Conservation (phyloP, 305 asterid species). For the Fraxinus velutina region DNA sequence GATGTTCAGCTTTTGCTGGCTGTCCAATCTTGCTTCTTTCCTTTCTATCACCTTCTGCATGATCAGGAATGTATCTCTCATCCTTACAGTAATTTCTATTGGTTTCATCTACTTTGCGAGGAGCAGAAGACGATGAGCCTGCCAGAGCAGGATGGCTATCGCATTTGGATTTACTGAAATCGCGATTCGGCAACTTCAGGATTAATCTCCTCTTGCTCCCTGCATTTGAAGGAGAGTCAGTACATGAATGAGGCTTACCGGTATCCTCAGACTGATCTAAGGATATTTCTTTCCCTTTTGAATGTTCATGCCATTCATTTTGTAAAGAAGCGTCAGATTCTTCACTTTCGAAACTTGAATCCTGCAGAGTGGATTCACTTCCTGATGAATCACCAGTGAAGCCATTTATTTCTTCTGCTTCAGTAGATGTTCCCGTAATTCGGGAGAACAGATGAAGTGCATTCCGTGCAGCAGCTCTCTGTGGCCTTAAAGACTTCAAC, state of each 20-base stretch:
- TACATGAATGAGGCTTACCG: slow-evolving; percentile 37
- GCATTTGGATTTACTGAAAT: slow-evolving; percentile 41
- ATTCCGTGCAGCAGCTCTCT: slow-evolving; percentile 95
- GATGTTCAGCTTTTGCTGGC: slow-evolving; percentile 32
- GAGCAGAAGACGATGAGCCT: slow-evolving; percentile 49
- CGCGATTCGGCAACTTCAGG: slow-evolving; percentile 76
- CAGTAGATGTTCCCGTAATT: slow-evolving; percentile 75
- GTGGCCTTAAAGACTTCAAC: slow-evolving; percentile 67
- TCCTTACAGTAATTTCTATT: slow-evolving; percentile 22
- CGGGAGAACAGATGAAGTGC: slow-evolving; percentile 90
- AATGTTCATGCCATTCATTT: slow-evolving; percentile 43
- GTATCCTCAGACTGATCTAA: slow-evolving; percentile 43
- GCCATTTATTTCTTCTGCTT: slow-evolving; percentile 56
- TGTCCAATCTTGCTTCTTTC: slow-evolving; percentile 37
- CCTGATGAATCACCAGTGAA: slow-evolving; percentile 60
- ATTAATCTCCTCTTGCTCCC: slow-evolving; percentile 67
- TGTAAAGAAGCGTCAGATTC: slow-evolving; percentile 68
- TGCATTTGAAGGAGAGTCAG: slow-evolving; percentile 47
- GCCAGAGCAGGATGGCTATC: slow-evolving; percentile 38
- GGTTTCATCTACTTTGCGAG: slow-evolving; percentile 32
- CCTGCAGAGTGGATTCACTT: slow-evolving; percentile 65
- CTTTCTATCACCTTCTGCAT: slow-evolving; percentile 37
- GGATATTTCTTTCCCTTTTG: slow-evolving; percentile 71
- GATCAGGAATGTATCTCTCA: slow-evolving; percentile 34
- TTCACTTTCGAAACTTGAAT: slow-evolving; percentile 61